Percentiles rank a stretch among this genome's conserved stretches.
phyloP scores from a whole-genome alignment of 306 rosid species.

The Argentina anserina region DNA sequence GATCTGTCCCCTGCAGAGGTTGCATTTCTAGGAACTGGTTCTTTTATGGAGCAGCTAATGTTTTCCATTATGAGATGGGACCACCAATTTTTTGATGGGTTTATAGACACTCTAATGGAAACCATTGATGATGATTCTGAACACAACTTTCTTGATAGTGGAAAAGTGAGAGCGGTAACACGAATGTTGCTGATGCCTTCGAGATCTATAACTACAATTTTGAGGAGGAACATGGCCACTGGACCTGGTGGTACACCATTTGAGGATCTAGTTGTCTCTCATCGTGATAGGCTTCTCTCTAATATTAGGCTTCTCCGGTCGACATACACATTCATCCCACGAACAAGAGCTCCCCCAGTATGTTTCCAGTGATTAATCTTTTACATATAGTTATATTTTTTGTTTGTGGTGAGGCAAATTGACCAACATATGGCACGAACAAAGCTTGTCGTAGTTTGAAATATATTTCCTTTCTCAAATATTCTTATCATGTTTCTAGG shows the following conservation, averaged over 20 bases:
- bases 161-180: conserved; percentile 69
- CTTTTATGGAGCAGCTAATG: conserved; percentile 71
- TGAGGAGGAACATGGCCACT: conserved; percentile 51
- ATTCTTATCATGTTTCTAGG: conserved; percentile 39
- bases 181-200: conserved; percentile 82
- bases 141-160: conserved; percentile 48
- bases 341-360: conserved; percentile 93
- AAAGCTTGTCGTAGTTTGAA: conserved; percentile 14
- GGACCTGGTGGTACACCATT: conserved; percentile 68
- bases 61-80: conserved; percentile 75
- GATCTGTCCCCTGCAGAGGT: conserved; percentile 82
- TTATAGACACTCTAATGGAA: conserved; percentile 51
- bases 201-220: conserved; percentile 46
- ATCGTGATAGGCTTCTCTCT: conserved; percentile 62
- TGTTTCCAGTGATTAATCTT: conserved; percentile 23
- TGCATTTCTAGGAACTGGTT: conserved; percentile 67
- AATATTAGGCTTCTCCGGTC: conserved; percentile 83
- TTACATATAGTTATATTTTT: no score
- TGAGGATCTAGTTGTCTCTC: conserved; percentile 76
- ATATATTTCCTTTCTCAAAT: conserved; percentile 21
- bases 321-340: conserved; percentile 80
- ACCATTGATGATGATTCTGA: conserved; percentile 51
- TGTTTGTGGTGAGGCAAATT: not conserved
- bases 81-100: conserved; percentile 51
- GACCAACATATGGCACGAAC: not conserved